A percentile compares a stretch with the other conserved stretches of the same genome.
phyloP scores from a whole-genome alignment of 805 yeast genomes.

The Wickerhamiella parazyma region DNA sequence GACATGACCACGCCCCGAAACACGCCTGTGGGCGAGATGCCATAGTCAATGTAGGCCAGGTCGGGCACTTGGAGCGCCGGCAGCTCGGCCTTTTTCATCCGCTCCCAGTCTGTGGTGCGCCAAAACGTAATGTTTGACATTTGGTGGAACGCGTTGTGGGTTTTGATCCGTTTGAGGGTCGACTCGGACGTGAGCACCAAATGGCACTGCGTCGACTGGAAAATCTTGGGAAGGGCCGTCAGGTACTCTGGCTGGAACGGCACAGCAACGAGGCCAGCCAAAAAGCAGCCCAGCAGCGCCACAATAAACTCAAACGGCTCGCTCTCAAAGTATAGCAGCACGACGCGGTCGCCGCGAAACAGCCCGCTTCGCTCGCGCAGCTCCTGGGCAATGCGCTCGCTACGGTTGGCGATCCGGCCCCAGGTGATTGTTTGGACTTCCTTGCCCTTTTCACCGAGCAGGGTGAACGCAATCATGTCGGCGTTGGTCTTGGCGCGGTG shows the following conservation, averaged over 20 bases:
- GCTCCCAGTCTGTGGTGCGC: constrained; percentile 80
- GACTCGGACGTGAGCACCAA: constrained; percentile 70
- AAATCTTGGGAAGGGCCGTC: constrained; percentile 6
- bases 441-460: constrained; percentile 68
- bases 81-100: constrained; percentile 42
- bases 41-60: constrained; percentile 85
- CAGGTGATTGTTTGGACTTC: constrained; percentile 66
- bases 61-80: constrained; percentile 66
- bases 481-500: constrained; percentile 55
- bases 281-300: constrained; percentile 79
- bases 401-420: constrained; percentile 72
- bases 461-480: constrained; percentile 56
- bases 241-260: constrained; percentile 61
- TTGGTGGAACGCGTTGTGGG: constrained; percentile 44
- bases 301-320: constrained; percentile 78
- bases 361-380: constrained; percentile 59
- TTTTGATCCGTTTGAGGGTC: constrained; percentile 62
- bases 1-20: constrained; percentile 86
- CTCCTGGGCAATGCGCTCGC: constrained; percentile 80
- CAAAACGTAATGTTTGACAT: constrained; percentile 62
- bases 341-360: constrained; percentile 71
- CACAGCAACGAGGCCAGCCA: constrained; percentile 89
- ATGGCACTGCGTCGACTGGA: constrained; percentile 56
- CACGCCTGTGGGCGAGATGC: constrained; percentile 82
- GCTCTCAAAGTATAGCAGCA: constrained; percentile 65